A percentile compares a stretch with the other conserved stretches of the same genome.
These are phyloP conservation scores for Wickerhamomyces sydowiorum DNA, from an alignment of 805 yeast genomes.

Conservation along the genomic window DNA sequence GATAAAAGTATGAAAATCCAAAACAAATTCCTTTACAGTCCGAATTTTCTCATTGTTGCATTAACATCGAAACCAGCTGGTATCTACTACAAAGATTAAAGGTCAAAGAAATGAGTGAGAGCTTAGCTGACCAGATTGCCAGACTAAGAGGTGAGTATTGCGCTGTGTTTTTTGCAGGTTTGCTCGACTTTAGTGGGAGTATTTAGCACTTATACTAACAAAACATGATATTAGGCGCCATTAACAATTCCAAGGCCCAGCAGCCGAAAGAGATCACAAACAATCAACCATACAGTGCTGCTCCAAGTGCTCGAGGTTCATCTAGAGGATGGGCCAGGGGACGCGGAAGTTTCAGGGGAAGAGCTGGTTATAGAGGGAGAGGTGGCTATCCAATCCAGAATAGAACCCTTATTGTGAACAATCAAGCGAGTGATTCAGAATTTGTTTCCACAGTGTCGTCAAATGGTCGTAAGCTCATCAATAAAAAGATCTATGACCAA, in stretches of 20 bases:
- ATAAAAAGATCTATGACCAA: slow-evolving; percentile 28
- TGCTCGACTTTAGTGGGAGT: too few relatives aligned
- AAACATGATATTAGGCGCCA: background rate
- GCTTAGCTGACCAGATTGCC: background rate
- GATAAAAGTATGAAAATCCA: too few relatives aligned
- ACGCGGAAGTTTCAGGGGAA: slow-evolving; percentile 6
- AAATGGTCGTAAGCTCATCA: slow-evolving; percentile 35
- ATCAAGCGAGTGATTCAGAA: slow-evolving; percentile 12
- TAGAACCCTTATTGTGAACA: slow-evolving; percentile 27
- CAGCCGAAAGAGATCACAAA: background rate
- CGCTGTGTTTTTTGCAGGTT: too few relatives aligned
- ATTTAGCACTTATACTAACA: background rate
- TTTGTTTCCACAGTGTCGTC: slow-evolving; percentile 28
- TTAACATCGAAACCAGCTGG: too few relatives aligned
- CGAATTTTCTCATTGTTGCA: too few relatives aligned
- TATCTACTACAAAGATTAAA: too few relatives aligned
- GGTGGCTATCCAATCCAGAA: slow-evolving; percentile 19
- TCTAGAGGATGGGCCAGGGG: slow-evolving; percentile 2
- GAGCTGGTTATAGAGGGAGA: slow-evolving; percentile 18
- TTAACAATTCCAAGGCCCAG: background rate
- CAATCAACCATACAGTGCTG: background rate
- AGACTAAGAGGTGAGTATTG: background rate
- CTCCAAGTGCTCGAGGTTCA: background rate
- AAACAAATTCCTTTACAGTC: too few relatives aligned
- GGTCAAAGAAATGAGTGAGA: too few relatives aligned